Conservation (phyloP, 345 rosid genomes). For the Populus pruinosa region DNA sequence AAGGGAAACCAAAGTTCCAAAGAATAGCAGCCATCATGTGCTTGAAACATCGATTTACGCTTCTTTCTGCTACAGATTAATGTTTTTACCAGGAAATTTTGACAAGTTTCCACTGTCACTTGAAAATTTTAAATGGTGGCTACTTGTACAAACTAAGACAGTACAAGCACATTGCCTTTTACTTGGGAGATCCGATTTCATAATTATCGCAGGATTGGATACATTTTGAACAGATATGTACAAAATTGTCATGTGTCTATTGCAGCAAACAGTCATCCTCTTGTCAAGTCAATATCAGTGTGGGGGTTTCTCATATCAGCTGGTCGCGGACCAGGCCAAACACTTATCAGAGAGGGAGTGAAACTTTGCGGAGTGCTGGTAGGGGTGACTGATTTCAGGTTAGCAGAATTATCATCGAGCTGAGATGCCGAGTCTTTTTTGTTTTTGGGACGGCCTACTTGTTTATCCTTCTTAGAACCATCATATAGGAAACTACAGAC, state of each 20-base stretch:
- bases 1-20: background rate
- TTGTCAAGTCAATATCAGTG: conserved; percentile 81
- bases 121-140: conserved; percentile 1
- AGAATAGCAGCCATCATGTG: conserved; percentile 1
- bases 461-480: conserved; percentile 56
- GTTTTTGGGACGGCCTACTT: conserved; percentile 37
- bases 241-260: conserved; percentile 58
- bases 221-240: conserved; percentile 65
- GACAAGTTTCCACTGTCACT: conserved; percentile 11
- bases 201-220: conserved; percentile 20
- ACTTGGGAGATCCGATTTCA: conserved; percentile 15
- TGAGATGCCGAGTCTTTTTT: conserved; percentile 40
- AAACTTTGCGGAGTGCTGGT: conserved; percentile 42
- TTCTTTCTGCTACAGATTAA: conserved; percentile 15
- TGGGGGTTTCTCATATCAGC: conserved; percentile 70
- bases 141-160: conserved; percentile 40
- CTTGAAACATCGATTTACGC: background rate
- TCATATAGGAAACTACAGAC: conserved; percentile 85
- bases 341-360: conserved; percentile 42
- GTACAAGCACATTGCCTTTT: conserved; percentile 30
- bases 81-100: background rate
- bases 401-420: conserved; percentile 27
- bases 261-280: conserved; percentile 65
- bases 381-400: conserved; percentile 18
- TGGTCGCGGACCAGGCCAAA: conserved; percentile 64